Conservation (phyloP, 345 rosid genomes). For the Gynandropsis gynandra region DNA sequence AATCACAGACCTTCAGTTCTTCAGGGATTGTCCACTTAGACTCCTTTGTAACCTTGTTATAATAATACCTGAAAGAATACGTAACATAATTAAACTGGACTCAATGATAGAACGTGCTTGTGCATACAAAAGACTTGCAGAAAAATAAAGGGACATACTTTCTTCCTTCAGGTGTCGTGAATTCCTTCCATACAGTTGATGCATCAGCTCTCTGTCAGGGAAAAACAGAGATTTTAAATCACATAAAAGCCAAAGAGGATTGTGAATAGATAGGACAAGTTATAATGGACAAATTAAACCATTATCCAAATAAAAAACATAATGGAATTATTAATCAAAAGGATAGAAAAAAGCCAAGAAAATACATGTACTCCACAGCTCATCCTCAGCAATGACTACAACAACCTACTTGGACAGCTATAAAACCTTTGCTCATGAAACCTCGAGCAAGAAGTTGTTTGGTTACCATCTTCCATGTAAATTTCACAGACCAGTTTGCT, state of each 20-base stretch:
- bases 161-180: constrained; percentile 79
- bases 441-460: constrained; percentile 4
- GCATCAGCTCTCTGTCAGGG: constrained; percentile 91
- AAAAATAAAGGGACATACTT: constrained; percentile 40
- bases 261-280: constrained; percentile 4
- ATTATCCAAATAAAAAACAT: constrained; percentile 10
- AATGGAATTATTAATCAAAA: constrained; percentile 4
- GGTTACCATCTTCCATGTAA: not conserved
- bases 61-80: constrained; percentile 61
- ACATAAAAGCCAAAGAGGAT: constrained; percentile 12
- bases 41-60: constrained; percentile 86
- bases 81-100: constrained; percentile 6
- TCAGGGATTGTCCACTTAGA: constrained; percentile 98
- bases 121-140: constrained; percentile 6
- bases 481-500: constrained; percentile 10
- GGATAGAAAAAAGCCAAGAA: not conserved
- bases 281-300: constrained; percentile 1
- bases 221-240: constrained; percentile 19
- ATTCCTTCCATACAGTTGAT: constrained; percentile 99
- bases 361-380: constrained; percentile 10
- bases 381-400: constrained; percentile 6
- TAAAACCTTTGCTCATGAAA: constrained; percentile 7
- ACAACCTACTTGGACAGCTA: constrained; percentile 1
- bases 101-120: constrained; percentile 13
- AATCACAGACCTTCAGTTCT: constrained; percentile 64